Percentiles rank a stretch among this genome's conserved stretches.
Conservation (phyloP, 2,329 filamentous ascomycete species). For the Cordyceps fumosorosea region DNA sequence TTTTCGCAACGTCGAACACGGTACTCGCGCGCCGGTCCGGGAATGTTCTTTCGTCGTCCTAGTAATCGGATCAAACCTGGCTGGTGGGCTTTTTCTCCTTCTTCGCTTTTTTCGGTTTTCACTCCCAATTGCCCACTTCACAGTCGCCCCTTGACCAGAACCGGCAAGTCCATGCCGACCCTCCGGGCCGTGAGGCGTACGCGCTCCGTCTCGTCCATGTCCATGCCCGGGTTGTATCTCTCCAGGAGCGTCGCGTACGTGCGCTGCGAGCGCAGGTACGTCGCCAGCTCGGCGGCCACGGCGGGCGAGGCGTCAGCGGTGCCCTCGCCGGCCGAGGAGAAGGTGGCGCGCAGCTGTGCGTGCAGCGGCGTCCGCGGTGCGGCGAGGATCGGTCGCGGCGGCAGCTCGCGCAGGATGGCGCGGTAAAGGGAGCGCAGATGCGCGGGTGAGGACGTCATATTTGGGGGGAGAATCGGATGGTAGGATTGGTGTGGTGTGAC, state of each 20-base stretch:
- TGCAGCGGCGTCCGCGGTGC: conserved; percentile 61
- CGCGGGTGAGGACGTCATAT: conserved; percentile 34
- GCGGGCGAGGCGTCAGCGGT: conserved; percentile 18
- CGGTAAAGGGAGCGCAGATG: conserved; percentile 76
- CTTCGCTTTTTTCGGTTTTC: background rate
- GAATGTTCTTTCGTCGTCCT: too few species aligned
- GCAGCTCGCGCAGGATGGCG: conserved; percentile 80
- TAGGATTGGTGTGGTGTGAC: background rate
- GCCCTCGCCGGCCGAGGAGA: conserved; percentile 32
- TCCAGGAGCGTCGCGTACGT: conserved; percentile 76
- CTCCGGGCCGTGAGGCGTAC: conserved; percentile 76
- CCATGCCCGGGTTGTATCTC: conserved; percentile 89
- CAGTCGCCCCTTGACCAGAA: conserved; percentile 39
- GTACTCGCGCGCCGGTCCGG: too few species aligned
- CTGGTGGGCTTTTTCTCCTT: background rate
- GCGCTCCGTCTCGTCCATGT: conserved; percentile 78
- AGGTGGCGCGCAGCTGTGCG: conserved; percentile 57
- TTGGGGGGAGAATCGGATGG: background rate
- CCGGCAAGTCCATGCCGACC: conserved; percentile 84
- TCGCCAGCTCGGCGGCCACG: conserved; percentile 69
- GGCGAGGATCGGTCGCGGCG: conserved; percentile 55
- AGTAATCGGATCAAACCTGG: too few species aligned
- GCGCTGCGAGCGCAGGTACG: conserved; percentile 80
- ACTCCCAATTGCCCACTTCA: too few species aligned
- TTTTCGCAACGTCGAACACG: background rate